phyloP scores from a whole-genome alignment of 257 asterid species.

The Penstemon eatonii region DNA sequence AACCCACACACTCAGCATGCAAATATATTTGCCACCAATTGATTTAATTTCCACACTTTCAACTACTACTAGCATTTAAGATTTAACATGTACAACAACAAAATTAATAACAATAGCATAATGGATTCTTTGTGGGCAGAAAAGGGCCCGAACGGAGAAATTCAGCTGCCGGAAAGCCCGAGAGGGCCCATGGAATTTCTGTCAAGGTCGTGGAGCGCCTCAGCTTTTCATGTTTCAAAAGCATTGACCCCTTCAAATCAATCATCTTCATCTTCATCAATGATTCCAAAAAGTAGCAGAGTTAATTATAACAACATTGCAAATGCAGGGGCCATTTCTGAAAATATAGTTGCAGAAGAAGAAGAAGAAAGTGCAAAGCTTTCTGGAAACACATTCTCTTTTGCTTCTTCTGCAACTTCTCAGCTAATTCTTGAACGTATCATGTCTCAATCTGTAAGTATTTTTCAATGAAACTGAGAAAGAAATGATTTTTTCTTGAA shows the following conservation, averaged over 20 bases:
- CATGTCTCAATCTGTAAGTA: constrained; percentile 91
- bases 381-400: constrained; percentile 83
- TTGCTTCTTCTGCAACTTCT: constrained; percentile 95
- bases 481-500: background rate
- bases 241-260: constrained; percentile 53
- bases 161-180: constrained; percentile 94
- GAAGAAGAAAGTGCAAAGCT: constrained; percentile 62
- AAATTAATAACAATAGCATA: constrained; percentile 14
- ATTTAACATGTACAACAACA: constrained; percentile 26
- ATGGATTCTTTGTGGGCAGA: constrained; percentile 75
- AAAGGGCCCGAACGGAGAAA: constrained; percentile 48
- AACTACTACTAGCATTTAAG: background rate
- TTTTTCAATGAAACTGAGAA: background rate
- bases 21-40: constrained; percentile 17
- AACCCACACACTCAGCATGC: constrained; percentile 29
- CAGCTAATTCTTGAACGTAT: constrained; percentile 96
- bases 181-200: constrained; percentile 93
- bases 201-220: constrained; percentile 95
- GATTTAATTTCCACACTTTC: background rate
- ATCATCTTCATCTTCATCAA: constrained; percentile 28
- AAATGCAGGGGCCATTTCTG: constrained; percentile 39
- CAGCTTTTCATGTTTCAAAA: constrained; percentile 79
- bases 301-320: constrained; percentile 10
- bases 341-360: constrained; percentile 52
- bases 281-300: constrained; percentile 22